Conservation (phyloP, 345 rosid genomes). For the Eucalyptus regnans region DNA sequence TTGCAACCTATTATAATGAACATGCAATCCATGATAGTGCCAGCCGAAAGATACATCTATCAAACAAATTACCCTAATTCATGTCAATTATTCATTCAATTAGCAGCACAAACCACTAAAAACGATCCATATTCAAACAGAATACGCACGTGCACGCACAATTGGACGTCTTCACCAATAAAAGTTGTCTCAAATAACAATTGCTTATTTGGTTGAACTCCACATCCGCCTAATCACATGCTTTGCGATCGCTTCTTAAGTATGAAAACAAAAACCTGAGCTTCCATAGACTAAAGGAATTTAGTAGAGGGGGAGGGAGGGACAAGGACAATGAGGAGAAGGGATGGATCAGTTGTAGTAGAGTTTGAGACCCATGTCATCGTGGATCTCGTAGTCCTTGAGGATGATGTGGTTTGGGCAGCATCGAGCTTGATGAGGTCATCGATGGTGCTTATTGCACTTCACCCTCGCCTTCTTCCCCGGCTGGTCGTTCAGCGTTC, state of each 20-base stretch:
- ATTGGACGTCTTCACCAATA: background rate
- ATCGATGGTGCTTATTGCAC: constrained; percentile 26
- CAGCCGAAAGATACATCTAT: too few species aligned
- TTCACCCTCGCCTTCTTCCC: constrained; percentile 70
- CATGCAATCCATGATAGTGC: too few species aligned
- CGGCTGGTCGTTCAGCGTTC: constrained; percentile 29
- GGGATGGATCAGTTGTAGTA: background rate
- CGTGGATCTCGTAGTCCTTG: too few species aligned
- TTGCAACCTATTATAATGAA: too few species aligned
- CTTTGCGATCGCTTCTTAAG: background rate
- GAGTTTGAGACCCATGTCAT: background rate
- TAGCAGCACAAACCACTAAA: background rate
- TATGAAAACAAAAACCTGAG: background rate
- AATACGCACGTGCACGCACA: rapidly evolving
- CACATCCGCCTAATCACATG: too few species aligned
- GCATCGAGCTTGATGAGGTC: constrained; percentile 42
- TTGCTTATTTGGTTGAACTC: background rate
- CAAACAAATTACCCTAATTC: background rate
- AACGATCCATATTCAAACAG: too few species aligned
- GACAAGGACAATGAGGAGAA: background rate
- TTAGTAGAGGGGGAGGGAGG: background rate
- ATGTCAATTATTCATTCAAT: background rate
- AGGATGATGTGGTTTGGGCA: constrained; percentile 27
- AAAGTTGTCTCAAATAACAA: background rate
- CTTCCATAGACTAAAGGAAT: background rate